Percentiles rank a stretch among this genome's conserved stretches.
These are phyloP conservation scores for Didymella exigua DNA, from an alignment of 2,329 filamentous ascomycete genomes.

Conservation along the genomic window DNA sequence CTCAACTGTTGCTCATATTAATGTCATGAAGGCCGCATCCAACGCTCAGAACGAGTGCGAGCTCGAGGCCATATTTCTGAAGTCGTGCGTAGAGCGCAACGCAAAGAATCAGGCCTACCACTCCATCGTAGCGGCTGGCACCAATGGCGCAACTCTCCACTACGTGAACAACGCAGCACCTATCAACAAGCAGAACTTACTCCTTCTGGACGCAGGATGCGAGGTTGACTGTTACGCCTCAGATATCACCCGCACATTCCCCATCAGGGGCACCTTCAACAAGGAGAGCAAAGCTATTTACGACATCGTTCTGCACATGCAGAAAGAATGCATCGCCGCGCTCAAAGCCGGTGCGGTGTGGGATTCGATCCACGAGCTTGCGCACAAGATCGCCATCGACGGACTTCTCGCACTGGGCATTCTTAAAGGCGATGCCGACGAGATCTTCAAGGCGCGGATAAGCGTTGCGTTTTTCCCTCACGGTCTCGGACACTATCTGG, in stretches of 20 bases:
- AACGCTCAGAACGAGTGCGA: conserved; percentile 77
- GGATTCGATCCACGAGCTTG: conserved; percentile 80
- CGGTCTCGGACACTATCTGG: conserved; percentile 58
- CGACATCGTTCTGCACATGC: conserved; percentile 85
- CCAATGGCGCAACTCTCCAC: conserved; percentile 82
- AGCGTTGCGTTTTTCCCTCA: conserved; percentile 59
- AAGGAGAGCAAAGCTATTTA: conserved; percentile 63
- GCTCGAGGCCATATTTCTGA: conserved; percentile 79
- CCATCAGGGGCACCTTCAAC: conserved; percentile 66
- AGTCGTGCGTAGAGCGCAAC: conserved; percentile 74
- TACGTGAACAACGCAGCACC: conserved; percentile 66
- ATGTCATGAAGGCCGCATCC: conserved; percentile 68
- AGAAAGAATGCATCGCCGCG: conserved; percentile 73
- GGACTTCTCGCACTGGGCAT: conserved; percentile 79
- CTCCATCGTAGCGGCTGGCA: conserved; percentile 81
- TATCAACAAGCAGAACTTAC: conserved; percentile 68
- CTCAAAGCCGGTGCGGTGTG: conserved; percentile 77
- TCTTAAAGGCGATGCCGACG: conserved; percentile 63
- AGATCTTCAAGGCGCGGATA: conserved; percentile 53
- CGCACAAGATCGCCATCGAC: conserved; percentile 81
- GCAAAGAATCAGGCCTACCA: conserved; percentile 86
- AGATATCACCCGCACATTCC: conserved; percentile 84
- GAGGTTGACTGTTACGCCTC: conserved; percentile 58
- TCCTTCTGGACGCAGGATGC: conserved; percentile 82
- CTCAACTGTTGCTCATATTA: conserved; percentile 76